Evolutionary conservation across 129 eudicot species (phyloP).

Genomic region (Flaveria sonorensis): DNA sequence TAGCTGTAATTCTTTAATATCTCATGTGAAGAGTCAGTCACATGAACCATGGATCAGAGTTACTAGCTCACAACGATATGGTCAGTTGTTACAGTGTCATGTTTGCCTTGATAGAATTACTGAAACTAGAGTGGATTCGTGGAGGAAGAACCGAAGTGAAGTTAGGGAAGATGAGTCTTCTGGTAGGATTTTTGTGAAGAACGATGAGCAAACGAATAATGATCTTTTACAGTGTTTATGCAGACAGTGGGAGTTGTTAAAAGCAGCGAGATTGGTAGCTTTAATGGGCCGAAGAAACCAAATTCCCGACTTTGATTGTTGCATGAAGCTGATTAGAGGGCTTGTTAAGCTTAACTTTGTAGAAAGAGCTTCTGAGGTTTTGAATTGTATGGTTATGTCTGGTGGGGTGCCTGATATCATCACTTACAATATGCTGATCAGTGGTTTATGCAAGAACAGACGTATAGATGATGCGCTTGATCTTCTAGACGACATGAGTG

Average conservation of each 20-base stretch:
- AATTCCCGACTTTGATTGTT: slow-evolving; percentile 63
- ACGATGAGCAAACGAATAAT: slow-evolving; percentile 64
- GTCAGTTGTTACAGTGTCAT: slow-evolving; percentile 24
- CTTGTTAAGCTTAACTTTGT: slow-evolving; percentile 41
- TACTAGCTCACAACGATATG: slow-evolving; percentile 28
- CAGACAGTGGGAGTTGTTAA: slow-evolving; percentile 46
- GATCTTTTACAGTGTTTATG: slow-evolving; percentile 57
- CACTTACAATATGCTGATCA: slow-evolving; percentile 74
- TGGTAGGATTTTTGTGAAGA: slow-evolving; percentile 51
- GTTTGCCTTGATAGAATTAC: slow-evolving; percentile 46
- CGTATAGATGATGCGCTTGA: slow-evolving; percentile 52
- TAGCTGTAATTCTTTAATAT: neutral
- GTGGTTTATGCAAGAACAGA: slow-evolving; percentile 65
- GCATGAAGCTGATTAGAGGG: slow-evolving; percentile 72
- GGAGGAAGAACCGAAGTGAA: slow-evolving; percentile 29
- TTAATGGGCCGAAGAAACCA: slow-evolving; percentile 78
- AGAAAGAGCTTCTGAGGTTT: slow-evolving; percentile 59
- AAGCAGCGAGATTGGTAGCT: slow-evolving; percentile 61
- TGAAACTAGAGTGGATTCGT: slow-evolving; percentile 26
- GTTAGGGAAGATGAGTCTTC: slow-evolving; percentile 25
- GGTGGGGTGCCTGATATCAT: slow-evolving; percentile 87
- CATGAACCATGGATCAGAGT: slow-evolving; percentile 24
- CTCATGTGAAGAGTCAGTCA: slow-evolving; percentile 29
- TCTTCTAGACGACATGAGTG: slow-evolving; percentile 66
- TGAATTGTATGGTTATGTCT: slow-evolving; percentile 70